Percentiles rank a stretch among this genome's conserved stretches.
Evolutionary conservation across 805 yeast species (phyloP).

Genomic region (Metschnikowia peoriensis): DNA sequence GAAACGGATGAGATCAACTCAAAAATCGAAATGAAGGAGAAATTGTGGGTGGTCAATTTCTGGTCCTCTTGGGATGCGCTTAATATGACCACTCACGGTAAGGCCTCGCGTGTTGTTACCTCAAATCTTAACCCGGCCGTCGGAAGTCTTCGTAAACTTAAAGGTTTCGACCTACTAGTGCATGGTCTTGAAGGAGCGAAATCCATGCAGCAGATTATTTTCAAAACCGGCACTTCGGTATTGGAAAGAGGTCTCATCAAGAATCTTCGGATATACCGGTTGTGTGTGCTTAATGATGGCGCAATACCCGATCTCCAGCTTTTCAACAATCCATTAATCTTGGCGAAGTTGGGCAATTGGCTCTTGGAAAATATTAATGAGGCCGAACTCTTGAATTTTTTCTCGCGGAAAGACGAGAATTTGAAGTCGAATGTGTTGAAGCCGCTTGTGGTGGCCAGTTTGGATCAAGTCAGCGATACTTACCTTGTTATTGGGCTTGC

Average conservation of each 20-base stretch:
- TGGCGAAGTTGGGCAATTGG: slow-evolving; percentile 88
- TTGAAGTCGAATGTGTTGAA: slow-evolving; percentile 38
- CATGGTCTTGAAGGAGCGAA: slow-evolving; percentile 87
- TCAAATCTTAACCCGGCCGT: slow-evolving; percentile 14
- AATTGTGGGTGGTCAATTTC: slow-evolving; percentile 71
- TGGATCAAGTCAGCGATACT: slow-evolving; percentile 69
- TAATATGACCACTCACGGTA: slow-evolving; percentile 27
- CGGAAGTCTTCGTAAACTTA: slow-evolving; percentile 27
- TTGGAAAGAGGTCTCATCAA: slow-evolving; percentile 79
- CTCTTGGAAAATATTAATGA: slow-evolving; percentile 86
- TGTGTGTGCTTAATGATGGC: slow-evolving; percentile 85
- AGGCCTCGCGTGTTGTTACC: slow-evolving; percentile 16
- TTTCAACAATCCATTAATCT: slow-evolving; percentile 82
- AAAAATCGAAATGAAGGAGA: slow-evolving; percentile 45
- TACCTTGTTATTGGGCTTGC: slow-evolving; percentile 88
- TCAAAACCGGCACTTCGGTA: slow-evolving; percentile 85
- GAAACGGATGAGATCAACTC: slow-evolving; percentile 26
- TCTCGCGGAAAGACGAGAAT: slow-evolving; percentile 31
- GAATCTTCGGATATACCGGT: slow-evolving; percentile 73
- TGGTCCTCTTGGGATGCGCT: slow-evolving; percentile 62
- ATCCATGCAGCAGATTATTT: slow-evolving; percentile 74
- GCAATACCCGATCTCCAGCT: slow-evolving; percentile 68
- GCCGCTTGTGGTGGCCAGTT: slow-evolving; percentile 84
- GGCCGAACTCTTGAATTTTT: slow-evolving; percentile 45
- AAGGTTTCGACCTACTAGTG: slow-evolving; percentile 51